Base-by-base conservation (phyloP, 495 filamentous ascomycete genomes). In the Cryomyces minteri region DNA sequence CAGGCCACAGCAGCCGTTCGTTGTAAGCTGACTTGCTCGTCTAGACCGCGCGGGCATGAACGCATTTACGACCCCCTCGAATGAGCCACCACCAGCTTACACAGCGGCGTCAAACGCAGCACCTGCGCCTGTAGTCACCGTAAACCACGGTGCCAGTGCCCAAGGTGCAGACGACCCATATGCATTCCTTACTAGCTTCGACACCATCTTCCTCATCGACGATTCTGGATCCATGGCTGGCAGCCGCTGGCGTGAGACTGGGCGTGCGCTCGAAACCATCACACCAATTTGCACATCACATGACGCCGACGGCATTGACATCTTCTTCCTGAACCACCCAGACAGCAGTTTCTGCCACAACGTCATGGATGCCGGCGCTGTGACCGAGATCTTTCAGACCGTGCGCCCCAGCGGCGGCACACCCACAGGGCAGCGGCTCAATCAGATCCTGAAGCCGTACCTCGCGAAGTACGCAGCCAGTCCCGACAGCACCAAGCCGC, bases 121-220 rank as follows among this genome's bases (percentile, higher is more conserved):
- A 31, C 50, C 48, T 36, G 41, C 12, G 32, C 47, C 43, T 12
- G 32, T 37, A 12, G 12, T 32, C 54, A 12, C 44, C 51, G 25
- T 11, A 32, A 39, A 40, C 33, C 12, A 37, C 53, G 38, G 32
- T 39, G 32, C 54, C 11, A 12, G 40, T 40, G 32, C 53, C 7
- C 18, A 2, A 25, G 18, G 18, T 25, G 41, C 50, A 10, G 81
- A 88, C 52, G 76, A 82, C 59, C 73, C 67, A 1, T 92, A 84
- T 58, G 71, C 75, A n/a, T 92, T 94, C 62, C 84, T 96, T 29
- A 51, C 53, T n/a, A 70, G 70, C 41, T 96, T 94, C 62, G 84
- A 96, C 69, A 96, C 88, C 31, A 62, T 88, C 45, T 90, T 98
- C 66, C 65, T 98, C 0, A 84, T 98, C 58, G 90, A 98, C 58